Evolutionary conservation across 345 rosid genomes (phyloP), one percentile per base, ranked within the genome.

Genomic region (Dimocarpus longan): DNA sequence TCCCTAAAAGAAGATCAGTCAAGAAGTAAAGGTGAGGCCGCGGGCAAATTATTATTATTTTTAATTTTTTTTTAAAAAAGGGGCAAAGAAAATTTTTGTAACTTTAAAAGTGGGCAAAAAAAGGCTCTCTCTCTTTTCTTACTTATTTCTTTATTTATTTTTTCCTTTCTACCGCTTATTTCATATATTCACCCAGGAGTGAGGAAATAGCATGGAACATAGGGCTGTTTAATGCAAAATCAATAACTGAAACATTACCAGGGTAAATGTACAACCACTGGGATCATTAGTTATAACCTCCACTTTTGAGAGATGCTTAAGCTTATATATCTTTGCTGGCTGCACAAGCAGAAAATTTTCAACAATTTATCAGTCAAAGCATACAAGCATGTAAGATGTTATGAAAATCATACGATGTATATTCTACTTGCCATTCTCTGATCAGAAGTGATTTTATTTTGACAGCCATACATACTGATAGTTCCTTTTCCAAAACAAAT

Each of bases 261-360:
- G 82, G 74, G 93, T 93, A 83, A 96, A 94, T 66, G 97, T 91
- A 82, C 99, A 96, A 73, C 98, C 99, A 85, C 97, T 96, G 63
- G 98, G 97, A 81, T 96, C 99, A 85, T 91, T 94, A 68, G 93
- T 83, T 83, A 93, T 83, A 86, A 96, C 99, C 90, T 96, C 99
- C 83, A 96, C 89, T 82, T 94, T 93, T 11, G 97, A 82, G 69
- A 96, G 97, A 91, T 94, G 98, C 91, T 93, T 96, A 76, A 96
- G 91, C 84, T 96, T 94, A 85, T 96, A 96, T 77, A 94, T 63
- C 87, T 96, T 96, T 32, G 97, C 98, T 74, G 98, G 95, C 99
- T 94, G 91, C 78, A 84, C 28, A 24, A 76, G 66, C 21, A 75
- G 70, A 48, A 78, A 10, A 54, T 22, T 74, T 75, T 69, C 26